A percentile compares a stretch with the other conserved stretches of the same genome.
Conservation (phyloP, 2,329 filamentous ascomycete species). For the Calonectria hawksworthii region DNA sequence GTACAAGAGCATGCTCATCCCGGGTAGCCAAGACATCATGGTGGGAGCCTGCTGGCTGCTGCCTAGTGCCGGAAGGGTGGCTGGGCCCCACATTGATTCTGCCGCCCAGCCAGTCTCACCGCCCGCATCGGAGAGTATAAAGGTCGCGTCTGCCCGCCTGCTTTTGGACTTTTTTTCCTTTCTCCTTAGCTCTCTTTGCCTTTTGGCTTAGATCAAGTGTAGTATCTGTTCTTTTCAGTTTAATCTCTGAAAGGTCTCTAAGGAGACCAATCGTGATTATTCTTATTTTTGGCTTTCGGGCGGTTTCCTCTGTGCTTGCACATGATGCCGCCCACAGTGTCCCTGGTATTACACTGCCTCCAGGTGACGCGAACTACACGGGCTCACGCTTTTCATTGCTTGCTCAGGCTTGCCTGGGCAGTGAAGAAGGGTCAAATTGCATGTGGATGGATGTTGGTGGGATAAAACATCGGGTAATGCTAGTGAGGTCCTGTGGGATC, state of each 20-base stretch:
- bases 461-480: no score
- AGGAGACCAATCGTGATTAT: constrained; percentile 10
- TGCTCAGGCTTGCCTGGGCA: neutral
- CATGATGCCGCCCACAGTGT: neutral
- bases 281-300: constrained; percentile 6
- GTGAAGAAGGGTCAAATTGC: neutral
- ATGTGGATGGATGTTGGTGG: no score
- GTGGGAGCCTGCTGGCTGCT: neutral
- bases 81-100: neutral
- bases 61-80: neutral
- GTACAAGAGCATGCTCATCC: neutral
- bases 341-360: constrained; percentile 13
- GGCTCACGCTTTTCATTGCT: constrained; percentile 3
- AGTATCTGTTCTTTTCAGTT: constrained; percentile 16
- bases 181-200: constrained; percentile 10
- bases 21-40: neutral
- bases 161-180: neutral
- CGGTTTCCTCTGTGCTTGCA: constrained; percentile 5
- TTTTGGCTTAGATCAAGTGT: constrained; percentile 15
- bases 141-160: neutral
- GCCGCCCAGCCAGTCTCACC: neutral
- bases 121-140: neutral
- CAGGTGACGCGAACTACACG: constrained; percentile 9
- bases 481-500: no score
- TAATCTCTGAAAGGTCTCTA: constrained; percentile 12